Conservation (phyloP, 148 eudicot genomes). For the Salicornia ramosissima region DNA sequence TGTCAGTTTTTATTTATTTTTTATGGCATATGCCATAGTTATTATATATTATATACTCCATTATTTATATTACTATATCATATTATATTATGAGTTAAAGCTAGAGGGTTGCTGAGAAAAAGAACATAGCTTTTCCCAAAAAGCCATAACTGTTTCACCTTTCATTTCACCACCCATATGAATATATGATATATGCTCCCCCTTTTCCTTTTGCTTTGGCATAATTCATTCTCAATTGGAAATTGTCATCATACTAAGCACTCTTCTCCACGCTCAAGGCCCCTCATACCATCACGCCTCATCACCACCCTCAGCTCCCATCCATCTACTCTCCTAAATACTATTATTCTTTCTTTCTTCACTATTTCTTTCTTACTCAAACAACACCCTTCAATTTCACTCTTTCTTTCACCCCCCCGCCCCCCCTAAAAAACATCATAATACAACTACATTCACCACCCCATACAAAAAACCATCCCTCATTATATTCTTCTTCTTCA, state of each 20-base stretch:
- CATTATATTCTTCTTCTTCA: constrained; percentile 2
- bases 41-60: too few species aligned
- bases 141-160: constrained; percentile 19
- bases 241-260: constrained; percentile 50
- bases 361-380: background rate
- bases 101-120: too few species aligned
- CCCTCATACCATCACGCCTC: constrained; percentile 33
- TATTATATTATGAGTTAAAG: too few species aligned
- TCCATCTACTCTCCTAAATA: background rate
- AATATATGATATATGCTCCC: background rate
- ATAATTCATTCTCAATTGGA: constrained; percentile 33
- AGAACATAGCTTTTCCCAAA: constrained; percentile 18
- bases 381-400: constrained; percentile 17
- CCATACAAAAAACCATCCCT: background rate
- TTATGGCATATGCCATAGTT: too few species aligned
- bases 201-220: constrained; percentile 33
- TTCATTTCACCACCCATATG: constrained; percentile 27
- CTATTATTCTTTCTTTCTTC: constrained; percentile 11
- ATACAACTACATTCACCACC: background rate
- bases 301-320: background rate
- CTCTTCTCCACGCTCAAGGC: constrained; percentile 31
- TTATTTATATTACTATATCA: too few species aligned
- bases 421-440: background rate
- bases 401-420: constrained; percentile 5
- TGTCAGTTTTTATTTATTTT: too few species aligned